Base-by-base conservation (phyloP, 106 monocot species). In the Phalaenopsis equestris region DNA sequence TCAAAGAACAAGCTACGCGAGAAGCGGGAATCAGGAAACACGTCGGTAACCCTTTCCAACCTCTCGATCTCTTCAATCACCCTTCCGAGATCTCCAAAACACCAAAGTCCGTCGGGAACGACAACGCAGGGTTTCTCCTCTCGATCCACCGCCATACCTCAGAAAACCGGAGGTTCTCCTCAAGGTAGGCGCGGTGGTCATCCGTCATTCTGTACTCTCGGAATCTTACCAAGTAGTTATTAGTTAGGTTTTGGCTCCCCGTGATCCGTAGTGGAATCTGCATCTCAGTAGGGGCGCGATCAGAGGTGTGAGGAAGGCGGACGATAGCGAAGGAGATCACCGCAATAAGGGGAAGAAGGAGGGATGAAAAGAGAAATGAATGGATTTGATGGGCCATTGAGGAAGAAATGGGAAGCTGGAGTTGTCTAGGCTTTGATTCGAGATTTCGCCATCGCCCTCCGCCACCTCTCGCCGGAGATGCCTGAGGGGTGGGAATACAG, bases 71-170 rank as follows among this genome's bases (percentile, higher is more conserved):
- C 80, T 47, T 30, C 86, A 9, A 93, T 82, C 78, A 95, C 42
- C 36, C 56, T 7, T 87, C 93, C n/a, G 79, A 78, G 58, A 99
- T 82, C 83, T 86, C 87, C 77, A 99, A 37, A 38, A 95, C 87
- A 48, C 87, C 99, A 56, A 99, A 99, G 79, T 99, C 99, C 11
- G 99, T 99, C 14, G 95, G 99, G 65, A 91, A 95, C 5, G 78
- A 61, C 8, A 83, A 57, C 1, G 99, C 95, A 3, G 93, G 83
- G 83, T 99, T 99, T 81, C 78, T 81, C 46, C 99, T 77, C 65
- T 95, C 91, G 80, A 93, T 77, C 99, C 99, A 99, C 42, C 82
- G 79, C 99, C 95, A 99, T 14, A 79, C 80, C 45, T 43, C 39
- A 6, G 65, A 49, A 14, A 80, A 72, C 23, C 76, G 76, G 38